Base-by-base conservation (phyloP, 1,139 yeast species). In the Taiozyma onychis region DNA sequence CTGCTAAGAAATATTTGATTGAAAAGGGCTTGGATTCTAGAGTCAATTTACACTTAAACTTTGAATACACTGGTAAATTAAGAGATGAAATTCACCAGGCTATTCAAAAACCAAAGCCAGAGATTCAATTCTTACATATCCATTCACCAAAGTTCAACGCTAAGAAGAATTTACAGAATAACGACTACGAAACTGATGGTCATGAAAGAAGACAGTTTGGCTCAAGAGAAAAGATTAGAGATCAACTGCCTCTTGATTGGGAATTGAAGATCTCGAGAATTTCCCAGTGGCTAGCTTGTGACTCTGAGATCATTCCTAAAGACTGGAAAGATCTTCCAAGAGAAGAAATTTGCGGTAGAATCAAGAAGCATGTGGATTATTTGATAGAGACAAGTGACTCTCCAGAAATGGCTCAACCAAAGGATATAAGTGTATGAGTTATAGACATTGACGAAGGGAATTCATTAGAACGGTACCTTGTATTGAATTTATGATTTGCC, bases 91-190 rank as follows among this genome's bases (percentile, higher is more conserved):
- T 65, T 35, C 59, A 60, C n/a, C 51, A 67, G 18, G 55, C 63
- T 14, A 59, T 60, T 39, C 55, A 58, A 16, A 65, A 65, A 22
- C 14, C 45, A 3, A 56, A 54, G 24, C 77, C 82, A 1, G 65
- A 72, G 14, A 69, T 76, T 44, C 67, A 78, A 57, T 80, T 81
- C 57, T 73, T 81, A 50, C 86, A 81, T 57, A 74, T 81, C 48
- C 81, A 80, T 60, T 74, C 72, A 64, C 83, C 83, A 37, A 80
- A 80, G 61, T 71, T 80, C 52, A 75, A 80, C 56, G 83, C 84
- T 0, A 74, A 79, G 77, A 66, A 64, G 32, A 69, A 77, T 50
- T 69, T 66, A 55, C 55, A 58, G 41, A 62, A 64, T 6, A 67
- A 71, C 9, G 75, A 74, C 54, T 73, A 77, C 26, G 63, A 69